Evolutionary conservation across 1,284 basidiomycete genomes (phyloP).

Genomic region (Ustilago loliicola): DNA sequence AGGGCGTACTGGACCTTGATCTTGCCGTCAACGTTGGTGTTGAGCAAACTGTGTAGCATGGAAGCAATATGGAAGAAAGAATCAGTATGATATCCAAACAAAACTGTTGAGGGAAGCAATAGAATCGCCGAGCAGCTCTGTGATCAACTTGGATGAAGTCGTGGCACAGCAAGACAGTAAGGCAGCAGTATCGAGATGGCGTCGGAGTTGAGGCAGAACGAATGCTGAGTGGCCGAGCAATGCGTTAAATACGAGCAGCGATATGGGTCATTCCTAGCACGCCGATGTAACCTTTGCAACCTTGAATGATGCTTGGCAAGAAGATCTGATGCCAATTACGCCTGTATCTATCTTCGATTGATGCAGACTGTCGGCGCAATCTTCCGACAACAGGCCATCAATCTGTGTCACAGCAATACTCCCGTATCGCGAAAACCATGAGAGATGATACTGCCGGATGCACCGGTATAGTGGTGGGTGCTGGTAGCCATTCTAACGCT

Average conservation of each 20-base stretch:
- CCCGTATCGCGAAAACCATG: no score
- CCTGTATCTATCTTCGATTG: no score
- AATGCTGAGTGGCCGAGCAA: neutral
- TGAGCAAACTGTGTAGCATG: conserved; percentile 80
- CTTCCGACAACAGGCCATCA: no score
- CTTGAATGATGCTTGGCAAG: no score
- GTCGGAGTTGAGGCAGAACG: neutral
- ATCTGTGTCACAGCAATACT: no score
- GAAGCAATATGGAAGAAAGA: neutral
- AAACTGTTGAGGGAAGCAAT: no score
- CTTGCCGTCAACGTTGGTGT: conserved; percentile 99
- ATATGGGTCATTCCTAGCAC: neutral
- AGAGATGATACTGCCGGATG: no score
- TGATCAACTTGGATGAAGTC: conserved; percentile 7
- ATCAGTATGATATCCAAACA: conserved; percentile 8
- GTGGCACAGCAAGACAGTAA: neutral
- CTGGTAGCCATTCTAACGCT: no score
- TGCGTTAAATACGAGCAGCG: neutral
- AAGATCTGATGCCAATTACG: no score
- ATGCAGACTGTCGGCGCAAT: no score
- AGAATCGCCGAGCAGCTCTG: conserved; percentile 19
- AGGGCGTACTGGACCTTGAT: conserved; percentile 81
- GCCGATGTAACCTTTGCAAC: neutral
- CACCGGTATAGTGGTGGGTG: no score
- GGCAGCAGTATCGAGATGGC: conserved; percentile 12